Percentiles rank a stretch among this genome's conserved stretches.
Evolutionary conservation across 257 asterid genomes (phyloP).

Genomic region (Scutellaria baicalensis): DNA sequence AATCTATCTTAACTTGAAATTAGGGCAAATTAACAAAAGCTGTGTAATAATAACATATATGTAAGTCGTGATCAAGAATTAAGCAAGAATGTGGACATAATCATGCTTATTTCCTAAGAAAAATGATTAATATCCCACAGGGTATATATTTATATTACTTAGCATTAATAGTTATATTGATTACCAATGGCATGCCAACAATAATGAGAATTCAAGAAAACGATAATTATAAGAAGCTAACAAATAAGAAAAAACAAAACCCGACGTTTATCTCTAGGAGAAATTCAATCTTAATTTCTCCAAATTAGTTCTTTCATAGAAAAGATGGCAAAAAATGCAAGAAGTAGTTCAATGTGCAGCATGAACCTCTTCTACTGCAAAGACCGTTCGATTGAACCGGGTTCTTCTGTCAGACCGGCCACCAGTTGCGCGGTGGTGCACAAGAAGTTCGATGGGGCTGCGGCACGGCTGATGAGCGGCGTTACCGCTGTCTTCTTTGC

Average conservation of each 20-base stretch:
- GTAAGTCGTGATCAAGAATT: conserved; percentile 15
- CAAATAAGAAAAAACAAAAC: conserved; percentile 14
- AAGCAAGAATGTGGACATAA: conserved; percentile 19
- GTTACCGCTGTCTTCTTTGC: conserved; percentile 36
- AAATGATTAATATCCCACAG: neutral
- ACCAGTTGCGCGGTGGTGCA: conserved; percentile 12
- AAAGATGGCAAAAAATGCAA: conserved; percentile 22
- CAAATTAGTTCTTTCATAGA: neutral
- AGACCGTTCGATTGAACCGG: conserved; percentile 1
- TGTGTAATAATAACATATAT: neutral
- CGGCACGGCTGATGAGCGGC: conserved; percentile 30
- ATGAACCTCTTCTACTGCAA: conserved; percentile 27
- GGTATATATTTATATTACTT: neutral
- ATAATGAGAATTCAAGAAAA: conserved; percentile 14
- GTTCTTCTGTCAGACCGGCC: conserved; percentile 8
- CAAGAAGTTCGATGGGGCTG: conserved; percentile 33
- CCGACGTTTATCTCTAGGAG: conserved; percentile 6
- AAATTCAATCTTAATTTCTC: neutral
- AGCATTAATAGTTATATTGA: conserved; percentile 6
- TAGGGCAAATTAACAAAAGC: neutral
- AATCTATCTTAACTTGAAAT: neutral
- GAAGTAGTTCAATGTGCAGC: conserved; percentile 3
- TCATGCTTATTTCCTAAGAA: conserved; percentile 11
- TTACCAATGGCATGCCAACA: conserved; percentile 23
- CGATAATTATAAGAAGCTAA: conserved; percentile 8